phyloP scores from a whole-genome alignment of 495 filamentous ascomycete genomes.

The Penicillium psychrofluorescens region DNA sequence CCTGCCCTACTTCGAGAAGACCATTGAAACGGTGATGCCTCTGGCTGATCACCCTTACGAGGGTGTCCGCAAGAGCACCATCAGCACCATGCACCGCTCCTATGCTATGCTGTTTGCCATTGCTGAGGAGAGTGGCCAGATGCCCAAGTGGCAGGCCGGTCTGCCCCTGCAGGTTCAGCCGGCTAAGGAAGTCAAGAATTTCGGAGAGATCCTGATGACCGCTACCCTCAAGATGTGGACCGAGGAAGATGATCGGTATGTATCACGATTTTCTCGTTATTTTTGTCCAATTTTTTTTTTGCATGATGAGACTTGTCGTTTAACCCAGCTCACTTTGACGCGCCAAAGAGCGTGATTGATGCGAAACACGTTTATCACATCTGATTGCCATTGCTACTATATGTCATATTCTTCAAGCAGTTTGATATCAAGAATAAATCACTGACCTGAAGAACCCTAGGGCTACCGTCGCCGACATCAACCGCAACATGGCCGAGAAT shows the following conservation, averaged over 20 bases:
- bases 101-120: constrained; percentile 88
- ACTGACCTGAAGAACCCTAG: constrained; percentile 30
- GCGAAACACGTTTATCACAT: constrained; percentile 66
- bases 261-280: constrained; percentile 20
- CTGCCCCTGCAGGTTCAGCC: constrained; percentile 76
- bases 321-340: constrained; percentile 99
- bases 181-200: constrained; percentile 67
- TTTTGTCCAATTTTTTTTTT: constrained; percentile 13
- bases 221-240: constrained; percentile 79
- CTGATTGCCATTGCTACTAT: constrained; percentile 7
- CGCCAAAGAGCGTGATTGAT: constrained; percentile 71
- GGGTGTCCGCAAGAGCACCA: constrained; percentile 83
- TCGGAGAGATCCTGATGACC: constrained; percentile 79
- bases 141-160: constrained; percentile 82
- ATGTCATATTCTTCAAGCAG: constrained; percentile 4
- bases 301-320: constrained; percentile 86
- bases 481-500: constrained; percentile 86
- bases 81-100: constrained; percentile 84
- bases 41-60: constrained; percentile 86
- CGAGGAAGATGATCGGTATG: constrained; percentile 88
- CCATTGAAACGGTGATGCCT: constrained; percentile 70
- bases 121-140: constrained; percentile 70
- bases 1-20: constrained; percentile 86
- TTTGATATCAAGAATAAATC: constrained; percentile 1
- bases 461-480: constrained; percentile 88